Base-by-base conservation (phyloP, 257 asterid species). In the Plantago ovata region DNA sequence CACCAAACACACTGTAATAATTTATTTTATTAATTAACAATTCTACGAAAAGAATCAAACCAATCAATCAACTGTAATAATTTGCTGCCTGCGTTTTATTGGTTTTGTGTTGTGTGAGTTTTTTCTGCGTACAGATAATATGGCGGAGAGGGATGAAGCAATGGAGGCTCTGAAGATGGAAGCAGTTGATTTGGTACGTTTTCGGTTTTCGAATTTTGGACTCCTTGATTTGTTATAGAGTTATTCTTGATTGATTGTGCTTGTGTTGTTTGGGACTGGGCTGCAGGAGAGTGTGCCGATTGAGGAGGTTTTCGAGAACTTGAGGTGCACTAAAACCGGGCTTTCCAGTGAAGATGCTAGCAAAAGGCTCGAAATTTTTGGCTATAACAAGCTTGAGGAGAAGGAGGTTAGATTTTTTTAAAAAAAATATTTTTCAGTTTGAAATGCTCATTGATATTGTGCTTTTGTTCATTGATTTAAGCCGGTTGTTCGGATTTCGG, bases 301-400 rank as follows among this genome's bases (percentile, higher is more conserved):
- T 32, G 87, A 75, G 36, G 92, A 87, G 73, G 92, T 82, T 42
- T 77, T 82, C 56, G 81, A 75, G 69, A 72, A 70, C 62, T 72
- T 87, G 75, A 76, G 83, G 56, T 84, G 94, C 69, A 54, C 78
- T 28, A 77, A 40, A 40, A 81, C 72, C 57, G 96, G 96, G 13
- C 76, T 87, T 13, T 70, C 82, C 3, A 58, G 72, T 44, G 76
- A 62, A 20, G 87, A 77, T 56, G 92, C 83, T 61, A 45, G 47
- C 52, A 67, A 44, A 22, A 79, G 96, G 69, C 74, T 87, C 6
- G 75, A 66, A 22, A 81, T 84, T 7, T 87, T 82, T 48, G 96
- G 96, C 19, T 61, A 66, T 36, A 87, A 87, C 76, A 87, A 80
- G 73, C 94, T 87, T 56, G 89, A 84, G 72, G 96, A 84, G 24